Percentiles rank a stretch among this genome's conserved stretches.
These are phyloP conservation scores for Heliamphora pulchella DNA, from an alignment of 179 eudicot genomes.

Conservation along the genomic window DNA sequence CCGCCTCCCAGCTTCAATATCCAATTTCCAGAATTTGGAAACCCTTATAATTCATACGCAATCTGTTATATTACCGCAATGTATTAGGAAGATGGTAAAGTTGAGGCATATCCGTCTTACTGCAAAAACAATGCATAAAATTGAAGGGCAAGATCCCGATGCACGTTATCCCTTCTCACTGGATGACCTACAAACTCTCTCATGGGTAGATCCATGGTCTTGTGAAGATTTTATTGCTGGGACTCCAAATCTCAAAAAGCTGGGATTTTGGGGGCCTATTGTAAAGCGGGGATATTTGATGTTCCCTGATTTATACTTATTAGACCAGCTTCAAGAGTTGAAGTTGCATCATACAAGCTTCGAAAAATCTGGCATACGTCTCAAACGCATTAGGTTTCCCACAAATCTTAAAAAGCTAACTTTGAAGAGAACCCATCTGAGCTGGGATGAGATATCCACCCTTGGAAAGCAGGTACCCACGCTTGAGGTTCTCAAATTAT, in stretches of 20 bases:
- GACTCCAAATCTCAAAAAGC: slow-evolving; percentile 20
- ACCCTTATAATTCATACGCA: background rate
- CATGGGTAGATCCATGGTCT: slow-evolving; percentile 10
- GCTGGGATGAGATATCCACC: slow-evolving; percentile 21
- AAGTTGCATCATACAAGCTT: background rate
- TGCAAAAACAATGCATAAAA: slow-evolving; percentile 10
- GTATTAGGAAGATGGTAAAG: too few species aligned
- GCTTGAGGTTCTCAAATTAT: too few species aligned
- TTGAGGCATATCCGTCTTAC: slow-evolving; percentile 15
- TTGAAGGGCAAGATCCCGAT: background rate
- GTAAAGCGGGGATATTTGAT: background rate
- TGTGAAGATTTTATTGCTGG: slow-evolving; percentile 17
- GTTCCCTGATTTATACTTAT: background rate
- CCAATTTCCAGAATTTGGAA: background rate
- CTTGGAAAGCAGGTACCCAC: slow-evolving; percentile 15
- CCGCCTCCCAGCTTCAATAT: background rate
- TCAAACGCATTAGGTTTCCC: slow-evolving; percentile 12
- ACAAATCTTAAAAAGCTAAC: slow-evolving; percentile 18
- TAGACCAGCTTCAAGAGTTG: slow-evolving; percentile 3
- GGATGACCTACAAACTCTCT: slow-evolving; percentile 21
- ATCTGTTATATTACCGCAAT: too few species aligned
- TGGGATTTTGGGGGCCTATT: slow-evolving; percentile 11
- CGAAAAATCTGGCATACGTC: background rate
- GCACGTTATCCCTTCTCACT: slow-evolving; percentile 14
- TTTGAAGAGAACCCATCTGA: slow-evolving; percentile 11